Evolutionary conservation across 805 yeast genomes (phyloP).

Genomic region (Kurtzmaniella cleridarum): DNA sequence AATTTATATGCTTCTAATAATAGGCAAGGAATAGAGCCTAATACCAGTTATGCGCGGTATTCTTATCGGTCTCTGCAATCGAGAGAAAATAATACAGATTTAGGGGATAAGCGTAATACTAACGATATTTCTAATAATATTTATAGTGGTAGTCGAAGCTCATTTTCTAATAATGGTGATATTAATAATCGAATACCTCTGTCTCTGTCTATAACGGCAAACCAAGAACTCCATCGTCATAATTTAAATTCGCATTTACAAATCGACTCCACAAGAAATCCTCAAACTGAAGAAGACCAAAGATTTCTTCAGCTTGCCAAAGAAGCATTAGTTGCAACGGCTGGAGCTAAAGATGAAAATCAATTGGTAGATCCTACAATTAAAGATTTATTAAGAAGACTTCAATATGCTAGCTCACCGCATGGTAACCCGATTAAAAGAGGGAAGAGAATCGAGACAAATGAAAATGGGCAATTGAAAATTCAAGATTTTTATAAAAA

Average conservation of each 20-base stretch:
- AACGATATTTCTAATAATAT: not conserved
- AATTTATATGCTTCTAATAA: no score
- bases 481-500: constrained; percentile 36
- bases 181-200: not conserved
- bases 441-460: constrained; percentile 27
- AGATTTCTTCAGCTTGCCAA: constrained; percentile 54
- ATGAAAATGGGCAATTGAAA: constrained; percentile 37
- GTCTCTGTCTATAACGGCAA: not conserved
- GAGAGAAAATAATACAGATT: no score
- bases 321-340: constrained; percentile 54
- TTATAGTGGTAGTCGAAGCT: not conserved
- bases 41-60: constrained; percentile 11
- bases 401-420: constrained; percentile 55
- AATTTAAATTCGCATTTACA: not conserved
- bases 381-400: constrained; percentile 49
- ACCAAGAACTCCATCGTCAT: not conserved
- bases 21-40: constrained; percentile 8
- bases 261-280: not conserved
- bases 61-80: not conserved
- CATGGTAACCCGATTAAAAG: constrained; percentile 47
- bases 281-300: constrained; percentile 40
- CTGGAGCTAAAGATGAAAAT: constrained; percentile 29
- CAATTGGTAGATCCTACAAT: constrained; percentile 57
- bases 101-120: not conserved
- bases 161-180: no score